Evolutionary conservation across 2,329 filamentous ascomycete species (phyloP), one percentile per base, ranked within the genome.

Genomic region (Diaporthe ampelina): DNA sequence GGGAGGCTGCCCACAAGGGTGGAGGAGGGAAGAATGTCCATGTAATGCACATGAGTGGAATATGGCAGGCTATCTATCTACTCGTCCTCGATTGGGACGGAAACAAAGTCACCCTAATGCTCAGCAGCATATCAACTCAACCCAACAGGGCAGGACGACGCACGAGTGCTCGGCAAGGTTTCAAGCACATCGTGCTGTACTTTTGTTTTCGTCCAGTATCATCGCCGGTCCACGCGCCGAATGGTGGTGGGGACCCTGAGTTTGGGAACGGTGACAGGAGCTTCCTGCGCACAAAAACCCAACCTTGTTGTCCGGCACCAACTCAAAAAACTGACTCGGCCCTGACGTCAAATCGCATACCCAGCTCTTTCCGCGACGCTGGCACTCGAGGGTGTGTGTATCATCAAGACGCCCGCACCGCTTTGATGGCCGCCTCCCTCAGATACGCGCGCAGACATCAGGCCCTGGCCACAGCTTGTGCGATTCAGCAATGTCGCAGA

Each of bases 291-390:
- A 54, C 63, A 67, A 54, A 68, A n/a, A n/a, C 24, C 40, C 40
- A 54, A 37, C 63, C 63, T 52, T 21, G 29, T 52, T 52, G 45
- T 54, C 52, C 32, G 48, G 63, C 15, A 21, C 63, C 29, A 68
- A 68, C 63, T 52, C 48, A 68, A 40, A 40, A 68, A 54, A 40
- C 48, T 68, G 63, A 68, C 63, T 68, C 63, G 63, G 48, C 45
- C 45, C 45, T 68, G 63, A 68, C 63, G 63, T 68, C 63, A 68
- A 68, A 54, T 68, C n/a, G 48, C 63, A 54, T 68, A 26, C 63
- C 54, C 45, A 11, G 21, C 21, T 40, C 32, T 11, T 40, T 26
- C 45, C 48, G 37, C 48, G 63, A 48, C 63, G 29, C 48, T 54
- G 32, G 32, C 43, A n/a, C 32, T 68, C 32, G 63, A 54, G 48